Conservation (phyloP, 352 stramenopile species). For the Saprolegnia parasitica region DNA sequence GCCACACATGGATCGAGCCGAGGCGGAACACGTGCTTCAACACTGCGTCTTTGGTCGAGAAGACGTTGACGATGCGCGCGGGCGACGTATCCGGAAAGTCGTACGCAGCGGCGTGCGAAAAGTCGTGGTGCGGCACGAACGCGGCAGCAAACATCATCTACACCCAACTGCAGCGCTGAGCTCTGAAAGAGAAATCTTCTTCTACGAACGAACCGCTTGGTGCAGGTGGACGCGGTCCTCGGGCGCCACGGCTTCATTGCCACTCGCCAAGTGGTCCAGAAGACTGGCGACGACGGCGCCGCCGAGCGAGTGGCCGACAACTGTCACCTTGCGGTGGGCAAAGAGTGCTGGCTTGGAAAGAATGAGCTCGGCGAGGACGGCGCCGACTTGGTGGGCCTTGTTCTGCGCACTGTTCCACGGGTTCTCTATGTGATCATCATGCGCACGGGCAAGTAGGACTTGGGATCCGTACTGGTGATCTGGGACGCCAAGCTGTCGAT, state of each 20-base stretch:
- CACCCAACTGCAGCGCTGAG: background rate
- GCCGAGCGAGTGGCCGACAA: constrained; percentile 73
- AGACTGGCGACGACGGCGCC: constrained; percentile 64
- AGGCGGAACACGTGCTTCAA: constrained; percentile 74
- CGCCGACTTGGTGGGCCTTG: constrained; percentile 76
- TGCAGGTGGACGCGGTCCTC: constrained; percentile 8
- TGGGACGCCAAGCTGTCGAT: constrained; percentile 46
- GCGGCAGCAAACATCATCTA: constrained; percentile 62
- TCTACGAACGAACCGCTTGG: constrained; percentile 6
- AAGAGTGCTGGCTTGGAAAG: constrained; percentile 46
- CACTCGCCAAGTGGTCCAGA: constrained; percentile 54
- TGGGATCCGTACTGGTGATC: constrained; percentile 38
- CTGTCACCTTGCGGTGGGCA: constrained; percentile 48
- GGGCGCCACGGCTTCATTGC: background rate
- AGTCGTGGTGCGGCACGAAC: constrained; percentile 44
- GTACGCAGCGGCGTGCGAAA: constrained; percentile 38
- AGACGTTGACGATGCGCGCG: constrained; percentile 74
- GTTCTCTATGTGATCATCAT: constrained; percentile 34
- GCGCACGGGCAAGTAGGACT: background rate
- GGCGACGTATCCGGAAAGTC: constrained; percentile 33
- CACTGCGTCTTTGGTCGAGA: constrained; percentile 64
- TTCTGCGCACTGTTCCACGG: constrained; percentile 79
- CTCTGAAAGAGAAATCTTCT: background rate
- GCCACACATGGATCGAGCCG: constrained; percentile 43
- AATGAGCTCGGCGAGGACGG: constrained; percentile 62